Evolutionary conservation across 164 flowering plant genomes (phyloP).

Genomic region (Sedum album): DNA sequence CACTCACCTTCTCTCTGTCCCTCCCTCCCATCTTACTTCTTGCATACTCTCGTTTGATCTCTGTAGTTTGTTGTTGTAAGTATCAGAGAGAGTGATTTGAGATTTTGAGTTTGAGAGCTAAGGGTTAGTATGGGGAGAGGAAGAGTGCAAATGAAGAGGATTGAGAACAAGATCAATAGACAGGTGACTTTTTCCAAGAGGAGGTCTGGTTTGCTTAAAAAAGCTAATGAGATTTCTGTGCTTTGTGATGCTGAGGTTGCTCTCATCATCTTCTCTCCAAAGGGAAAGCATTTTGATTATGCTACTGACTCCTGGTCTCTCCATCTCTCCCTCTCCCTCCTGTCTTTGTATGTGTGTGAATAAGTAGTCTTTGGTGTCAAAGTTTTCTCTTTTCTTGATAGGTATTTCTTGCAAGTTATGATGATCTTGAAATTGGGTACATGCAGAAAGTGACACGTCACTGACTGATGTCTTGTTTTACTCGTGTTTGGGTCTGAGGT

Average conservation of each 20-base stretch:
- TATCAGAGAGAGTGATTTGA: background rate
- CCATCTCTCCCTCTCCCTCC: background rate
- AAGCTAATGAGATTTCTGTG: conserved; percentile 56
- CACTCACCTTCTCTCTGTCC: background rate
- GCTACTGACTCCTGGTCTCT: conserved; percentile 43
- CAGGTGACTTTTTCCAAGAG: conserved; percentile 59
- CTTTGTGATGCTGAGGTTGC: conserved; percentile 56
- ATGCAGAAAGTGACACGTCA: background rate
- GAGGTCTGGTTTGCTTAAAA: conserved; percentile 44
- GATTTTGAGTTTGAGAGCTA: background rate
- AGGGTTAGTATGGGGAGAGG: conserved; percentile 48
- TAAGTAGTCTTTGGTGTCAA: no score
- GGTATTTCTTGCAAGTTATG: background rate
- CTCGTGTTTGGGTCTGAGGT: no score
- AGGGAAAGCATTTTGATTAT: conserved; percentile 52
- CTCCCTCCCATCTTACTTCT: background rate
- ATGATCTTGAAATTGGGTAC: no score
- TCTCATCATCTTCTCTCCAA: conserved; percentile 44
- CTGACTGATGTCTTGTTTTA: no score
- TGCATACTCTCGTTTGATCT: background rate
- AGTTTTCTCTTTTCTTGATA: background rate
- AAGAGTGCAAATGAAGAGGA: conserved; percentile 45
- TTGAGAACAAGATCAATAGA: conserved; percentile 53
- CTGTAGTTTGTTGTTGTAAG: background rate
- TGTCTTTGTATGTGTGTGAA: background rate